Conservation (phyloP, 257 asterid genomes). For the Petunia axillaris region DNA sequence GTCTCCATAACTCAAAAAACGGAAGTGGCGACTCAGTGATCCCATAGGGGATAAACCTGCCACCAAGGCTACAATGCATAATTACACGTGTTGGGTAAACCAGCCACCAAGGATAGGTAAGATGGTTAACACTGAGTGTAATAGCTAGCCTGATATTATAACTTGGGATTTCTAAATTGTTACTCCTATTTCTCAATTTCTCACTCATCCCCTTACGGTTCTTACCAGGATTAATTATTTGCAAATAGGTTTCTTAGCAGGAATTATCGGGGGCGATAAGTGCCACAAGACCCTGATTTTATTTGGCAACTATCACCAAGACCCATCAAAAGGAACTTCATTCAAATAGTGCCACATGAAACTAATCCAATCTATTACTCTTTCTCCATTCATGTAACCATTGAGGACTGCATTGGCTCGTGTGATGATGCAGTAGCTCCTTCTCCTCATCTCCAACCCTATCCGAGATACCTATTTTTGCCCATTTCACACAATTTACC, state of each 20-base stretch:
- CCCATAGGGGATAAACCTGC: background rate
- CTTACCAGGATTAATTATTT: background rate
- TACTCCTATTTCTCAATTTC: background rate
- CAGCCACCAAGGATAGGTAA: slow-evolving; percentile 12
- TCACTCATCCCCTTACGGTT: background rate
- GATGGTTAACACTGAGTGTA: background rate
- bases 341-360: slow-evolving; percentile 4
- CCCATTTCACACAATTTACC: background rate
- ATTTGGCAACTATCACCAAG: slow-evolving; percentile 1
- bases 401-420: background rate
- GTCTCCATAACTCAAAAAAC: background rate
- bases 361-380: background rate
- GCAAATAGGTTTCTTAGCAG: background rate
- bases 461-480: background rate
- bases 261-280: background rate
- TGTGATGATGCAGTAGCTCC: background rate
- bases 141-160: background rate
- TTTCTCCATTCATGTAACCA: background rate
- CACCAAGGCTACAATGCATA: background rate
- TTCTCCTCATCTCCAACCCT: background rate
- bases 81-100: background rate
- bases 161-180: background rate
- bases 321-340: slow-evolving; percentile 4
- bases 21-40: background rate
- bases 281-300: slow-evolving; percentile 15